Evolutionary conservation across 169 alveolate genomes (phyloP).

Genomic region (Plasmodium chabaudi): DNA sequence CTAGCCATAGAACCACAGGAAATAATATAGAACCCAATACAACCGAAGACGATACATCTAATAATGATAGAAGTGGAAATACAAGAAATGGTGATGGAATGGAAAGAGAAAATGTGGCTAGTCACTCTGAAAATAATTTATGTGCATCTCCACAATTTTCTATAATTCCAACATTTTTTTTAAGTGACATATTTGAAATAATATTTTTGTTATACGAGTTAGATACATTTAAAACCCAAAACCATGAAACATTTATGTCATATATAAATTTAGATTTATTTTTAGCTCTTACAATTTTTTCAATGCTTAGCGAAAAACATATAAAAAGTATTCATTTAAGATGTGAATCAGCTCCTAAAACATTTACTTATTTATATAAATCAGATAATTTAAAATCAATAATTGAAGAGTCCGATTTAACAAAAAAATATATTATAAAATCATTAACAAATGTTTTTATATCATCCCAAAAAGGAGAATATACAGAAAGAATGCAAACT

Average conservation of each 20-base stretch:
- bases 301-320: constrained; percentile 85
- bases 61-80: neutral
- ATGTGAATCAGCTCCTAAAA: constrained; percentile 87
- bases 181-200: constrained; percentile 83
- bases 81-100: neutral
- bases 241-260: constrained; percentile 73
- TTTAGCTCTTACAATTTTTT: constrained; percentile 84
- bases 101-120: neutral
- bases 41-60: neutral
- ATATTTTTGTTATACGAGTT: constrained; percentile 78
- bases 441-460: constrained; percentile 85
- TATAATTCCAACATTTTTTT: constrained; percentile 81
- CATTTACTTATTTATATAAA: constrained; percentile 79
- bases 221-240: constrained; percentile 77
- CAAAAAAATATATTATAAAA: constrained; percentile 82
- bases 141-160: constrained; percentile 86
- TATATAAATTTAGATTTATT: constrained; percentile 88
- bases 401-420: constrained; percentile 73
- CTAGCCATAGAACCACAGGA: neutral
- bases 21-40: neutral
- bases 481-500: constrained; percentile 85
- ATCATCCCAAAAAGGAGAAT: constrained; percentile 87
- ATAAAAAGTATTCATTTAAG: constrained; percentile 89
- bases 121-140: constrained; percentile 14
- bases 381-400: constrained; percentile 57